Evolutionary conservation across 805 yeast genomes (phyloP).

Genomic region (Candida maris): DNA sequence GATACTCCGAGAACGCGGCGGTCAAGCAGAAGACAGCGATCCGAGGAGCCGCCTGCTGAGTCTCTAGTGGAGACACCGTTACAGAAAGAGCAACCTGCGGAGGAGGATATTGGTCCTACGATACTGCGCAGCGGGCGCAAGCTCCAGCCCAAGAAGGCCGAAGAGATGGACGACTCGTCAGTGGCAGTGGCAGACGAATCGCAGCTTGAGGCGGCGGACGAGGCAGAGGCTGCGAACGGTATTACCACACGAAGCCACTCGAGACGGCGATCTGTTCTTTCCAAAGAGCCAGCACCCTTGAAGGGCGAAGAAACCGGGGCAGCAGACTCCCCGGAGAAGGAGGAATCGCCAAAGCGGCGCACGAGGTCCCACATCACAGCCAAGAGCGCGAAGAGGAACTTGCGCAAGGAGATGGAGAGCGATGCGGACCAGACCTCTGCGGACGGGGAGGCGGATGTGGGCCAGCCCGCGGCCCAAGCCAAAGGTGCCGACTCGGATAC

Average conservation of each 20-base stretch:
- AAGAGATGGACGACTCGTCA: neutral
- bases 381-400: slow-evolving; percentile 17
- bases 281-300: neutral
- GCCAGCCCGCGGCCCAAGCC: slow-evolving; percentile 2
- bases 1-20: slow-evolving; percentile 8
- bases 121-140: slow-evolving; percentile 8
- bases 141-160: slow-evolving; percentile 2
- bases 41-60: slow-evolving; percentile 6
- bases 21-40: slow-evolving; percentile 1
- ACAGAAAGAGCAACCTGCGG: neutral
- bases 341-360: slow-evolving; percentile 5
- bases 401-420: slow-evolving; percentile 11
- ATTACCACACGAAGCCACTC: neutral
- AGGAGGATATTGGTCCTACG: slow-evolving; percentile 1
- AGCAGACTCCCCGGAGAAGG: slow-evolving; percentile 4
- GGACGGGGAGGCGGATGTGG: slow-evolving; percentile 2
- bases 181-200: neutral
- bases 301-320: neutral
- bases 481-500: slow-evolving; percentile 1
- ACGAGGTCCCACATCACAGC: slow-evolving; percentile 9
- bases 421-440: slow-evolving; percentile 1
- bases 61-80: slow-evolving; percentile 1
- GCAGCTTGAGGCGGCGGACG: neutral
- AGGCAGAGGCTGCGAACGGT: slow-evolving; percentile 1
- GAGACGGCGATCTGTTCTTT: neutral